phyloP scores from a whole-genome alignment of 73 alveolate genomes.

The Tetrahymena borealis region DNA sequence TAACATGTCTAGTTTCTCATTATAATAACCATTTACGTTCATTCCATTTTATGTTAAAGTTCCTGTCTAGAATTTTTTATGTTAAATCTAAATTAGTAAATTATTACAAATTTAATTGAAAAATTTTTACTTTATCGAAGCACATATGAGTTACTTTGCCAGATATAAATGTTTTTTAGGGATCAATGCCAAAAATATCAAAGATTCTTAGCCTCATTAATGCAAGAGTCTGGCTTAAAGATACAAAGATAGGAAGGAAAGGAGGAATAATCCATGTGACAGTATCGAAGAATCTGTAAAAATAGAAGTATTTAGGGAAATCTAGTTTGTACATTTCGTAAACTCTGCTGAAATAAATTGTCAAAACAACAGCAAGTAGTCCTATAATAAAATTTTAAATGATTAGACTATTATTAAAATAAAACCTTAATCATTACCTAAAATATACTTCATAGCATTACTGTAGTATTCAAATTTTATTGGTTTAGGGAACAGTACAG shows the following conservation, averaged over 20 bases:
- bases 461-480: slow-evolving; percentile 1
- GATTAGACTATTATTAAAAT: neutral
- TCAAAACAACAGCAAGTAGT: neutral
- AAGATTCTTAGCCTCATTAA: neutral
- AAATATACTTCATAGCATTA: slow-evolving; percentile 16
- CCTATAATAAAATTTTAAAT: neutral
- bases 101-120: neutral
- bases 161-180: slow-evolving; percentile 21
- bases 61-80: slow-evolving; percentile 6
- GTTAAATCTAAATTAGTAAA: neutral
- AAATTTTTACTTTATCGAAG: slow-evolving; percentile 9
- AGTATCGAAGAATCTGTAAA: slow-evolving; percentile 18
- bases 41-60: slow-evolving; percentile 31
- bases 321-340: neutral
- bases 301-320: neutral
- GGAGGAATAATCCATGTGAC: slow-evolving; percentile 41
- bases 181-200: slow-evolving; percentile 21
- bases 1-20: neutral
- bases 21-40: neutral
- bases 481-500: slow-evolving; percentile 26
- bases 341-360: neutral
- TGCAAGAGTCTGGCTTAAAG: slow-evolving; percentile 17
- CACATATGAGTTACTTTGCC: slow-evolving; percentile 32
- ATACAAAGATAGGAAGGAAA: slow-evolving; percentile 30
- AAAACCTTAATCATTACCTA: neutral